phyloP scores from a whole-genome alignment of 1,139 yeast genomes.

The Pichia sp. region DNA sequence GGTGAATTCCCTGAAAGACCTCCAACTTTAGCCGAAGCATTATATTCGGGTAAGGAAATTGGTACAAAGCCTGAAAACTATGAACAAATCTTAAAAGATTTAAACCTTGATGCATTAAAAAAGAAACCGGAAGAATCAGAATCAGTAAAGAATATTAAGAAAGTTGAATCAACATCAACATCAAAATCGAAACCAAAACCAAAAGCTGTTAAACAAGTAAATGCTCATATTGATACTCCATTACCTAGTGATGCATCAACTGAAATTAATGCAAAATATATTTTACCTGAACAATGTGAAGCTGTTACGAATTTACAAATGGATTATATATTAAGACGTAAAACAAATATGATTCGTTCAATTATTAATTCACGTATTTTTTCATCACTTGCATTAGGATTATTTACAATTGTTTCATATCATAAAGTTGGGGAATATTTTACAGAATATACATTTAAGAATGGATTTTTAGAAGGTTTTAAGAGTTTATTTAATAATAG shows the following conservation, averaged over 20 bases:
- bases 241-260: slow-evolving; percentile 45
- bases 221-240: slow-evolving; percentile 31
- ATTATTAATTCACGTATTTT: slow-evolving; percentile 47
- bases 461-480: slow-evolving; percentile 18
- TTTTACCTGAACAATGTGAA: slow-evolving; percentile 52
- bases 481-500: slow-evolving; percentile 32
- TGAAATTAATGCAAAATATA: slow-evolving; percentile 38
- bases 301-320: slow-evolving; percentile 59
- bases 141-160: neutral
- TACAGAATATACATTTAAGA: slow-evolving; percentile 15
- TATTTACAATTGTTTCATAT: slow-evolving; percentile 10
- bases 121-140: neutral
- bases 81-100: slow-evolving; percentile 10
- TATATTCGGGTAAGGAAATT: slow-evolving; percentile 13
- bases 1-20: slow-evolving; percentile 19
- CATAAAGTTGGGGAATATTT: slow-evolving; percentile 16
- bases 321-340: slow-evolving; percentile 56
- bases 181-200: neutral
- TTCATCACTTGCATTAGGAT: slow-evolving; percentile 8
- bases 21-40: slow-evolving; percentile 17
- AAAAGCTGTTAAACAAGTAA: slow-evolving; percentile 10
- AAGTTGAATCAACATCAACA: neutral
- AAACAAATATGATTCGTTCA: slow-evolving; percentile 42
- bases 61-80: slow-evolving; percentile 14
- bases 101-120: slow-evolving; percentile 3